Evolutionary conservation across 257 asterid genomes (phyloP).

Genomic region (Penstemon eatonii): DNA sequence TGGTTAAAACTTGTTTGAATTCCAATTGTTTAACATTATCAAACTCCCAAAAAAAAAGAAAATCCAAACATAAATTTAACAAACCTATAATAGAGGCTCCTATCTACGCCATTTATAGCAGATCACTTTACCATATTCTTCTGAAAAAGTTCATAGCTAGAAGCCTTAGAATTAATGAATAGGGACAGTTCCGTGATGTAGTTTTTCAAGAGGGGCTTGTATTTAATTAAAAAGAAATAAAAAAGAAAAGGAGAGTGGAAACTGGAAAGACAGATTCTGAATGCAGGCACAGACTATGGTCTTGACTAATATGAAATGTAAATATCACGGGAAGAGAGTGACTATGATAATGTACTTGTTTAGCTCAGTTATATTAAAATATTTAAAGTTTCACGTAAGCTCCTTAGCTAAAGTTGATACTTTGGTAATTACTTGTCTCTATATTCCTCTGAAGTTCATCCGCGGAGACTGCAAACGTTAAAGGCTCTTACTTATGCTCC

Average conservation of each 20-base stretch:
- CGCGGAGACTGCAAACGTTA: constrained; percentile 93
- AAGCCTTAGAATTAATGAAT: not conserved
- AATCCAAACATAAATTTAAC: too few relatives aligned
- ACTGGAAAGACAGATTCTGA: too few relatives aligned
- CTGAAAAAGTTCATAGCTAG: too few relatives aligned
- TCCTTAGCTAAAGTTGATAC: constrained; percentile 21
- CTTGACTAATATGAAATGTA: constrained; percentile 25
- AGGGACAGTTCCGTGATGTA: not conserved
- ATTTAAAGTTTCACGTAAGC: constrained; percentile 20
- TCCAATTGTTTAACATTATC: too few relatives aligned
- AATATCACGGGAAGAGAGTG: constrained; percentile 2
- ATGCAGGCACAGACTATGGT: constrained; percentile 26
- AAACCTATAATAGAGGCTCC: too few relatives aligned
- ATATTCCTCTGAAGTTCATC: constrained; percentile 74
- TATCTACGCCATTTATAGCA: too few relatives aligned
- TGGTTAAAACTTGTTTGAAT: too few relatives aligned
- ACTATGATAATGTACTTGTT: not conserved
- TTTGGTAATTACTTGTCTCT: constrained; percentile 31
- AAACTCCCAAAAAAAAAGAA: too few relatives aligned
- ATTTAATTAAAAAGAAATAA: too few relatives aligned
- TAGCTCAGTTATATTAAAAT: not conserved
- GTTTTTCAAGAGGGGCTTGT: constrained; percentile 16
- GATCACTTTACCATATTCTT: too few relatives aligned
- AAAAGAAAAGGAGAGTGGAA: not conserved
- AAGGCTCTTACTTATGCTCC: constrained; percentile 99